A percentile compares a stretch with the other conserved stretches of the same genome.
These are phyloP conservation scores for Cytospora leucostoma DNA, from an alignment of 2,329 filamentous ascomycete genomes.

Conservation along the genomic window DNA sequence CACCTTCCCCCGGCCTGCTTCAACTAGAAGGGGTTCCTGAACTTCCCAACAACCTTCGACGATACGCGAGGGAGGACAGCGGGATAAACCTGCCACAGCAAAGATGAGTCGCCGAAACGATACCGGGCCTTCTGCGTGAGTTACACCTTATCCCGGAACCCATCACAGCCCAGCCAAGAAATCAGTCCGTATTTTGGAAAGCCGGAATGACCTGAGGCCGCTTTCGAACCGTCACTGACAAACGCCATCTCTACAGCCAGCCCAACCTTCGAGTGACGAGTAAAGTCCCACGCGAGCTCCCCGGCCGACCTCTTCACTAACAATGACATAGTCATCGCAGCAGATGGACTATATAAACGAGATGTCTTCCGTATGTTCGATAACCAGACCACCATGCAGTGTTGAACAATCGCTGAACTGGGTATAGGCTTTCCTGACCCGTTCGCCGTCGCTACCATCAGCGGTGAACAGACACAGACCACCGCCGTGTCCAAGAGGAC, in stretches of 20 bases:
- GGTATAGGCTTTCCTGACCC: conserved; percentile 87
- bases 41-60: conserved; percentile 11
- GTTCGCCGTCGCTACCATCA: conserved; percentile 94
- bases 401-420: conserved; percentile 34
- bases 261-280: conserved; percentile 93
- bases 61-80: conserved; percentile 28
- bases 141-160: conserved; percentile 33
- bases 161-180: conserved; percentile 3
- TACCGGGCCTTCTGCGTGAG: conserved; percentile 65
- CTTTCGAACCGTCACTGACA: conserved; percentile 15
- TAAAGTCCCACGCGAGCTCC: conserved; percentile 50
- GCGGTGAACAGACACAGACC: conserved; percentile 98
- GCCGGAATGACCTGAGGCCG: conserved; percentile 20
- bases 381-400: conserved; percentile 10
- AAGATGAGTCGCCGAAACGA: conserved; percentile 56
- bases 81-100: conserved; percentile 34
- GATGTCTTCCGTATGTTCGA: conserved; percentile 90
- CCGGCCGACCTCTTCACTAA: conserved; percentile 40
- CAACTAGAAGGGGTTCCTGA: conserved; percentile 9
- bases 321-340: conserved; percentile 79
- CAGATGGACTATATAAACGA: conserved; percentile 96
- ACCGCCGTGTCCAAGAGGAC: conserved; percentile 96
- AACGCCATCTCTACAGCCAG: conserved; percentile 42
- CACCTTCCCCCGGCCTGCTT: conserved; percentile 14
- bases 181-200: conserved; percentile 6